Conservation (phyloP, 495 filamentous ascomycete genomes). For the Apiosordaria backusii region DNA sequence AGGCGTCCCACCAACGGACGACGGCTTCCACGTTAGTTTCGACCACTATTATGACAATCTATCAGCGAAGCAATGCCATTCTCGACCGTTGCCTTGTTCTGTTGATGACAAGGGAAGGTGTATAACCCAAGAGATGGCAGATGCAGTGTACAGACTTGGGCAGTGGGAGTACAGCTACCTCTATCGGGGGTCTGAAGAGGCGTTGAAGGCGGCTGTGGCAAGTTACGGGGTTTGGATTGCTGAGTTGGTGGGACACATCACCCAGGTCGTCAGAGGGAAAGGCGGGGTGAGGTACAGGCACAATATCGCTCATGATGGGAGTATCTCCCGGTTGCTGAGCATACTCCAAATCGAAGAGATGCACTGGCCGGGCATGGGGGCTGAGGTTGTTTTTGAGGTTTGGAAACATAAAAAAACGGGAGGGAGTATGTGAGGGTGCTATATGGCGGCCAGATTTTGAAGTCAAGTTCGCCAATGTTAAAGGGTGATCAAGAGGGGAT, state of each 20-base stretch:
- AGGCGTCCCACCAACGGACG: constrained; percentile 50
- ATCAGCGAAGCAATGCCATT: constrained; percentile 63
- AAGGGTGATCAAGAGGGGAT: constrained; percentile 53
- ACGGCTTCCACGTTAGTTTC: constrained; percentile 57
- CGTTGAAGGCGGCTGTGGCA: constrained; percentile 52
- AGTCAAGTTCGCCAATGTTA: constrained; percentile 55
- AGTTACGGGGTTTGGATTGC: constrained; percentile 62
- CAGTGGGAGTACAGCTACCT: constrained; percentile 68
- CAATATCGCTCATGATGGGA: constrained; percentile 69
- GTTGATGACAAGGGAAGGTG: constrained; percentile 43
- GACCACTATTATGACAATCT: constrained; percentile 77
- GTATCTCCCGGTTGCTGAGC: constrained; percentile 55
- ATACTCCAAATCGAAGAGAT: constrained; percentile 64
- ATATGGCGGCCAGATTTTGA: constrained; percentile 59
- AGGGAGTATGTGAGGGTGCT: constrained; percentile 58
- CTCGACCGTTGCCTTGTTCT: constrained; percentile 59
- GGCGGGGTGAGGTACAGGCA: constrained; percentile 53
- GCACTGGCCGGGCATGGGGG: constrained; percentile 74
- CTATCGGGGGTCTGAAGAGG: constrained; percentile 56
- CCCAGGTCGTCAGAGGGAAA: constrained; percentile 40
- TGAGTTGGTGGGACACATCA: constrained; percentile 58
- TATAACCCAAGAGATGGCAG: constrained; percentile 51
- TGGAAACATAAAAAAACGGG: constrained; percentile 41
- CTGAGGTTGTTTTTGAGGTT: constrained; percentile 66
- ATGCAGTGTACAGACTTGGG: constrained; percentile 63